Base-by-base conservation (phyloP, 495 filamentous ascomycete species). In the Aspergillus mulundensis region DNA sequence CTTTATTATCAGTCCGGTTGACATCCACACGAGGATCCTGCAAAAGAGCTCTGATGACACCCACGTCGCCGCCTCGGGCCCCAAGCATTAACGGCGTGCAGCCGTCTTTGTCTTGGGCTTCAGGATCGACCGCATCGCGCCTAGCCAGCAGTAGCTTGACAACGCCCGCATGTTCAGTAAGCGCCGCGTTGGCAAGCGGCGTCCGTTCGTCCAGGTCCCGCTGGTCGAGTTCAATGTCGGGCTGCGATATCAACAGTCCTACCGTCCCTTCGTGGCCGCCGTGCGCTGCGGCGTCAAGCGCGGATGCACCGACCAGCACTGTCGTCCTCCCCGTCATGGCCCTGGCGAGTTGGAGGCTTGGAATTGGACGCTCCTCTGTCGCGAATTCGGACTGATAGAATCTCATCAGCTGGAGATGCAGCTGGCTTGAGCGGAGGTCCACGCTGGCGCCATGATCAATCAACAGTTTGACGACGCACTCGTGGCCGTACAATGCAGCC, bases 391-490 rank as follows among this genome's bases (percentile, higher is more conserved):
- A n/a, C n/a, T n/a, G n/a, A n/a, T n/a, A n/a, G n/a, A n/a, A n/a
- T n/a, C n/a, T 23, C 34, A 50, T 50, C 34, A 40, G 16, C 6
- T 28, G 32, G 19, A 50, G 34, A 25, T 50, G 48, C 20, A 50
- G 15, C 34, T 50, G 48, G 16, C 16, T 5, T 1, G 30, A 23
- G 11, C 20, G 18, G 1, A 62, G 36, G n/a, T 68, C 54, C 10
- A 45, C 41, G 1, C 6, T 23, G 12, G 41, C 41, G 16, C 41
- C 52, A 1, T 54, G 4, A 7, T 54, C 41, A 15, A 54, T 16
- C 11, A 55, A 32, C 14, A 55, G 32, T 20, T 41, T 24, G 45
- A 61, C 58, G 14, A 58, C 39, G 1, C 32, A 24, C 16, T 56
- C 53, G 7, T 65, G 50, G 1, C 54, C 44, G 7, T 32, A 12